phyloP scores from a whole-genome alignment of 2,329 filamentous ascomycete genomes.

The Xylaria sp. region DNA sequence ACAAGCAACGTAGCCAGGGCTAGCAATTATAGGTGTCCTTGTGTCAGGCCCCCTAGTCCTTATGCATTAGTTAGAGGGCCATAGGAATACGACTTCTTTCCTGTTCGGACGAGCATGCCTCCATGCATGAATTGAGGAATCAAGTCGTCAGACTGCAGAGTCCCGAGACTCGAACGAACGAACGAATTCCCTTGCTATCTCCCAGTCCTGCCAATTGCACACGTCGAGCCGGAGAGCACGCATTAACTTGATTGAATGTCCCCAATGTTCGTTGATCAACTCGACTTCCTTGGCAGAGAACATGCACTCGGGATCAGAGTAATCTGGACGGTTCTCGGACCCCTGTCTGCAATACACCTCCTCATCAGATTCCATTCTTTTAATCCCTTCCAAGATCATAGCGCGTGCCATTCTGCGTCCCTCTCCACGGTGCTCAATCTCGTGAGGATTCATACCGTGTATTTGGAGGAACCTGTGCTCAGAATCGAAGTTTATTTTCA shows the following conservation, averaged over 20 bases:
- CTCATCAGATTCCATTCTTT: background rate
- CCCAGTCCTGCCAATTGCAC: background rate
- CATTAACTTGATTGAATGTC: background rate
- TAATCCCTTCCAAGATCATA: background rate
- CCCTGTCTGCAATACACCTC: background rate
- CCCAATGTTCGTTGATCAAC: background rate
- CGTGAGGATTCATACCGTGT: background rate
- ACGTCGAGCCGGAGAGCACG: background rate
- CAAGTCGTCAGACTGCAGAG: background rate
- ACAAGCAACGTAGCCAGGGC: too few relatives aligned
- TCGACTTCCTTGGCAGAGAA: background rate
- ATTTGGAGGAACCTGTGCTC: background rate
- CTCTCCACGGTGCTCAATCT: background rate
- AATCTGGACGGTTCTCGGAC: background rate
- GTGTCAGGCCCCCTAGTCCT: too few relatives aligned
- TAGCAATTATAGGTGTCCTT: too few relatives aligned
- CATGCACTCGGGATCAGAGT: background rate
- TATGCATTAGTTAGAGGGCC: background rate
- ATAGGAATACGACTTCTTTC: background rate
- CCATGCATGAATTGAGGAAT: too few relatives aligned
- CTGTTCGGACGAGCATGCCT: background rate
- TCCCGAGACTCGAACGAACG: background rate
- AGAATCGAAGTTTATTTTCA: background rate
- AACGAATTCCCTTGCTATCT: background rate
- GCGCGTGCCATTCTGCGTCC: slow-evolving; percentile 1